Percentiles rank a stretch among this genome's conserved stretches.
Conservation (phyloP, 805 yeast genomes). For the Teunomyces kruisii region DNA sequence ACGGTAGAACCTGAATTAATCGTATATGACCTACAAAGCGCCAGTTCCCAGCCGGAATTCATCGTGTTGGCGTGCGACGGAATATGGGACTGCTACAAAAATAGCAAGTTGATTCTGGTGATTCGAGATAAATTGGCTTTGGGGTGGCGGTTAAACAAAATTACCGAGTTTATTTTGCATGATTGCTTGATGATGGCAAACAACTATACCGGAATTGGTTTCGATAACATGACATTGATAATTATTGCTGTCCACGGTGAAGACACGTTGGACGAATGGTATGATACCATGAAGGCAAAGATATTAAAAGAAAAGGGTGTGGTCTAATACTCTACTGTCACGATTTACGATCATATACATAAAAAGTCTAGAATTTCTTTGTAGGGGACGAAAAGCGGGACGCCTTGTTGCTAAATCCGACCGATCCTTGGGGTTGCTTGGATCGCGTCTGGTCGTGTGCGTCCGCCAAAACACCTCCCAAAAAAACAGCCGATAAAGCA, state of each 20-base stretch:
- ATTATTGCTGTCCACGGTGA: slow-evolving; percentile 59
- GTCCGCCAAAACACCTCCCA: background rate
- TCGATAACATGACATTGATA: slow-evolving; percentile 79
- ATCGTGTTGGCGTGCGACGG: slow-evolving; percentile 46
- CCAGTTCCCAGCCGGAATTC: slow-evolving; percentile 31
- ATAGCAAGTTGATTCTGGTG: slow-evolving; percentile 50
- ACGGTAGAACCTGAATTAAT: slow-evolving; percentile 45
- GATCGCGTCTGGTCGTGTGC: background rate
- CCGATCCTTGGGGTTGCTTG: too few relatives aligned
- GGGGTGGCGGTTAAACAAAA: slow-evolving; percentile 59
- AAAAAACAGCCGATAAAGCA: background rate
- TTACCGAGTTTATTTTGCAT: slow-evolving; percentile 59
- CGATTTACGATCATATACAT: background rate
- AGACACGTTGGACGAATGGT: slow-evolving; percentile 57
- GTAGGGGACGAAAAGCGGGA: background rate
- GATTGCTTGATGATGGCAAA: slow-evolving; percentile 70
- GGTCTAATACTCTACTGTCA: background rate
- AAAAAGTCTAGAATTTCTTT: too few relatives aligned
- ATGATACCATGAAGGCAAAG: slow-evolving; percentile 47
- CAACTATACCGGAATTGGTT: slow-evolving; percentile 74
- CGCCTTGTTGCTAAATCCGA: too few relatives aligned
- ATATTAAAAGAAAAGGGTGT: slow-evolving; percentile 11
- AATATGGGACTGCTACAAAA: slow-evolving; percentile 52
- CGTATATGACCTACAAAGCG: slow-evolving; percentile 30
- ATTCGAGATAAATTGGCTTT: slow-evolving; percentile 57